Conservation (phyloP, 257 asterid species). For the Solanum infundibuliforme region DNA sequence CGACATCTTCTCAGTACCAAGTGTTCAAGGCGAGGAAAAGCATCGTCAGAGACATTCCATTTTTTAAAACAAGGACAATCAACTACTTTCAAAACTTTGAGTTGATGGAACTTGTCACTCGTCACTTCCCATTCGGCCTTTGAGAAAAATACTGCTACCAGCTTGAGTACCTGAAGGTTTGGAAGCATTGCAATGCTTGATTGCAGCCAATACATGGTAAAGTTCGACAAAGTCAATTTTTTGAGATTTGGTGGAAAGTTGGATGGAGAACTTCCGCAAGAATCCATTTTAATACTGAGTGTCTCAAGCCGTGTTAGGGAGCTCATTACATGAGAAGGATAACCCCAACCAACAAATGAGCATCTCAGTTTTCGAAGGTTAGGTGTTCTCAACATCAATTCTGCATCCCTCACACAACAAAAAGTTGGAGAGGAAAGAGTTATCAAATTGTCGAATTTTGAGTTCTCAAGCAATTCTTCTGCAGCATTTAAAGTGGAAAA, state of each 20-base stretch:
- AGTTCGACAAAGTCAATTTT: background rate
- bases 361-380: background rate
- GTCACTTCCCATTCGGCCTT: background rate
- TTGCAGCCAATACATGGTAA: background rate
- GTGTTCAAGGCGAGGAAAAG: background rate
- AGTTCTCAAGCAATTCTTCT: background rate
- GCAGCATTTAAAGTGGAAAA: background rate
- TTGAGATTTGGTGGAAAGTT: constrained; percentile 3
- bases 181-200: background rate
- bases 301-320: background rate
- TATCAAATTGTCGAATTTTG: background rate
- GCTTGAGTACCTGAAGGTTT: constrained; percentile 3
- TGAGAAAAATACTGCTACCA: background rate
- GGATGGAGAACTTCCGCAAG: background rate
- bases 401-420: background rate
- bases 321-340: background rate
- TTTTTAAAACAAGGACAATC: background rate
- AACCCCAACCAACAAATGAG: background rate
- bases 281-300: background rate
- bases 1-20: background rate
- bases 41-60: background rate
- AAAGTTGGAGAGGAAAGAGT: background rate
- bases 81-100: background rate
- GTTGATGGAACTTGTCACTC: background rate
- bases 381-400: background rate